Base-by-base conservation (phyloP, 1,284 basidiomycete genomes). In the Austroboletus novae-zelandiae region DNA sequence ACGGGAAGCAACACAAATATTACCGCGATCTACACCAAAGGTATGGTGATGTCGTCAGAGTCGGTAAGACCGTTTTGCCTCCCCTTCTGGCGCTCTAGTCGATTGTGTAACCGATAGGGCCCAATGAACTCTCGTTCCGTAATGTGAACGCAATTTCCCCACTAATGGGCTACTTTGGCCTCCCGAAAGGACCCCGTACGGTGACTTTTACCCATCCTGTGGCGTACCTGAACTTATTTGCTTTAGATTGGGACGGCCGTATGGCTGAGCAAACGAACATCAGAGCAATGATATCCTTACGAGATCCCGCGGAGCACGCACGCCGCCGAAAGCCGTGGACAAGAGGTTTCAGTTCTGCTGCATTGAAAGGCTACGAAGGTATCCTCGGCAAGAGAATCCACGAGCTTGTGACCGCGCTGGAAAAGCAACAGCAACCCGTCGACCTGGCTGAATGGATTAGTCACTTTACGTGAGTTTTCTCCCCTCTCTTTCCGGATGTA, bases 141-240 rank as follows among this genome's bases (percentile, higher is more conserved):
- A 69, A 74, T 48, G 68, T 66, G 8, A 64, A 68, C n/a, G 75
- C 74, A 7, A 63, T 80, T 20, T 58, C 57, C 5, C 69, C 74
- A 7, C 56, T 80, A 43, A 69, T 81, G 67, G 78, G 80, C 5
- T 63, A 67, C 31, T 58, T 64, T 30, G 79, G 77, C 5, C 65
- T 79, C 10, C 73, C 73, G 2, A 81, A 81, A 62, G 79, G 80
- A 41, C 74, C 74, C 41, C 78, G 79, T 80, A 55, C 54, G 75
- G 69, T 43, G 9, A 32, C 13, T 40, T 39, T 43, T 25, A 8
- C 39, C 27, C 31, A 34, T 46, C 42, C 31, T 40, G 30, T 39
- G 14, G 25, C 23, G 18, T 37, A 20, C 34, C 15, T 36, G 23
- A 48, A 34, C 50, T 62, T 18, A 66, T 40, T 18, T 32, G 6